phyloP scores from a whole-genome alignment of 1,284 basidiomycete species.

The Ustilago trichophora region DNA sequence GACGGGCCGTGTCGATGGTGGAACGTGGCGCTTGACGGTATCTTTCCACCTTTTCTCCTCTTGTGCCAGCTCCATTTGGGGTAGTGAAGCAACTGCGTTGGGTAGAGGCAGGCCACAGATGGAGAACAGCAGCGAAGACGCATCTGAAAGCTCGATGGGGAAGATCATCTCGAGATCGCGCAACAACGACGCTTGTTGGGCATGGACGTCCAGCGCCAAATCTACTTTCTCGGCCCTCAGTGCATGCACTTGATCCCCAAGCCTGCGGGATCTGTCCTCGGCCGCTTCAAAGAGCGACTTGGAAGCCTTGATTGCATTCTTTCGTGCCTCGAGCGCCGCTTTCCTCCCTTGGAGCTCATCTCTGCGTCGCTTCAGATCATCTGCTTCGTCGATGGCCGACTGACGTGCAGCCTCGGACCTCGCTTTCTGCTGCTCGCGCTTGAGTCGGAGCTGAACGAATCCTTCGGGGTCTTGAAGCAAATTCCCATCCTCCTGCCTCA shows the following conservation, averaged over 20 bases:
- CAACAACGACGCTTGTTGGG: conserved; percentile 45
- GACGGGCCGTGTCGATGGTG: conserved; percentile 12
- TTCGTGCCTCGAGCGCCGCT: conserved; percentile 20
- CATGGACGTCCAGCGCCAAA: conserved; percentile 16
- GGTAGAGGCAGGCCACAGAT: conserved; percentile 58
- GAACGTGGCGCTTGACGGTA: conserved; percentile 3
- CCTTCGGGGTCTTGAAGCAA: conserved; percentile 15
- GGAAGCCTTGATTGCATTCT: conserved; percentile 10
- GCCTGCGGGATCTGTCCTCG: background rate
- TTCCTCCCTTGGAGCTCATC: conserved; percentile 12
- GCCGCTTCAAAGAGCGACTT: conserved; percentile 16
- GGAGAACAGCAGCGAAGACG: conserved; percentile 60
- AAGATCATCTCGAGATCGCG: conserved; percentile 60
- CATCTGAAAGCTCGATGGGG: conserved; percentile 60
- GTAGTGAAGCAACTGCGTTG: conserved; percentile 48
- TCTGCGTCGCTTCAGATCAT: conserved; percentile 9
- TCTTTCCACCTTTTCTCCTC: conserved; percentile 44
- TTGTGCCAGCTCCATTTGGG: conserved; percentile 13
- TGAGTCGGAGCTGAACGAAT: conserved; percentile 27
- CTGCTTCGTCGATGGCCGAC: conserved; percentile 18
- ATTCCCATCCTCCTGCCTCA: background rate
- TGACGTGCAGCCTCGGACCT: conserved; percentile 5
- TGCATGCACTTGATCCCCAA: conserved; percentile 6
- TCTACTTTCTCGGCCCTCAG: conserved; percentile 6
- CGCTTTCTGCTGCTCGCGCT: conserved; percentile 22